Evolutionary conservation across 768 basidiomycete genomes (phyloP), one percentile per base, ranked within the genome.

Genomic region (Grammothele lineata): DNA sequence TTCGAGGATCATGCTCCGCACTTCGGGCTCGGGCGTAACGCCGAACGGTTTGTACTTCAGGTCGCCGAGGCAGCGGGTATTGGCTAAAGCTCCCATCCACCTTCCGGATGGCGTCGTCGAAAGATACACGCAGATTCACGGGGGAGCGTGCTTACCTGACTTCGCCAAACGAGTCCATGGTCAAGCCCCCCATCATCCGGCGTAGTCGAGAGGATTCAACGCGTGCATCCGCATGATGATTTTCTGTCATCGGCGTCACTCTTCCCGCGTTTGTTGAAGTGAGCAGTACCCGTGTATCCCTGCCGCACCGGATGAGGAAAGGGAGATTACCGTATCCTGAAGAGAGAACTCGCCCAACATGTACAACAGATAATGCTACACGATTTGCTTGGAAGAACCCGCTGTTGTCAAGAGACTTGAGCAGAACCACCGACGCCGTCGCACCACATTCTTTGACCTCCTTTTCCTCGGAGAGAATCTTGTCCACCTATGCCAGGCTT

Each of bases 141-240:
- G n/a, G n/a, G 19, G 21, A 11, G 15, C 19, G 4, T 6, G 12
- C 37, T 66, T 62, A 90, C 81, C 94, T 73, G 24, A 84, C 80
- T 73, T 98, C 94, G 6, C 95, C 94, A 58, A 90, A 98, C 5
- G 92, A 93, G 62, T 98, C 95, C 2, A 89, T 89, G 36, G 96
- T 87, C 22, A 95, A 66, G 3, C 88, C 85, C 8, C 92, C 87
- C 81, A 90, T 92, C 81, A 92, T 88, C 44, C 88, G 77, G 25
- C 94, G 78, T 44, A 99, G 69, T 36, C 96, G 75, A 36, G 81
- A 82, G 24, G 88, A 80, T 63, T 99, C 96, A 9, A 89, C 75
- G 26, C 83, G 83, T 19, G 90, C 78, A 57, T 98, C 95, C n/a
- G 92, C 87, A 62, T 97, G 95, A 62, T 99, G 96, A 23, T 81